Evolutionary conservation across 305 asterid species (phyloP).

Genomic region (Fraxinus sp.): DNA sequence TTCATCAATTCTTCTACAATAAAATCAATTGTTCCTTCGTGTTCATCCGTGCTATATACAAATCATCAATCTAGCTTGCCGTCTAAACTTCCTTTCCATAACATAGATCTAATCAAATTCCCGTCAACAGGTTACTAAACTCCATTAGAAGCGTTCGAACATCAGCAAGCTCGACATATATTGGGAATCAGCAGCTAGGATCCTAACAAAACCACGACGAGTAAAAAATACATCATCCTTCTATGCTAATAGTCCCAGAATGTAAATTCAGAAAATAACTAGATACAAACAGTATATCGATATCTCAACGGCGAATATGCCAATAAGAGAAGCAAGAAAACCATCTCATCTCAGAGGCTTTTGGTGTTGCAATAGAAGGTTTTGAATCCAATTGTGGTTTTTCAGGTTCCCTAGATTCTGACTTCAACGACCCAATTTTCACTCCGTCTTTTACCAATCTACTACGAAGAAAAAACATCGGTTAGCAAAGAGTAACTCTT

Average conservation of each 20-base stretch:
- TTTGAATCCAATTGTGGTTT: conserved; percentile 25
- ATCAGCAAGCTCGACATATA: too few relatives aligned
- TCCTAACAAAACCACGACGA: too few relatives aligned
- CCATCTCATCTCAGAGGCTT: conserved; percentile 38
- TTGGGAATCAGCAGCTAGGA: too few relatives aligned
- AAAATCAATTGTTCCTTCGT: too few relatives aligned
- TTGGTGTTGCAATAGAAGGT: conserved; percentile 24
- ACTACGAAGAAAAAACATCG: conserved; percentile 13
- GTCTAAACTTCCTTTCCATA: too few relatives aligned
- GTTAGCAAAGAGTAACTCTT: background rate
- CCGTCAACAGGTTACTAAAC: too few relatives aligned
- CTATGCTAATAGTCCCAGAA: background rate
- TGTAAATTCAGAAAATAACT: background rate
- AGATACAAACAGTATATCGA: background rate
- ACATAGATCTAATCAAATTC: too few relatives aligned
- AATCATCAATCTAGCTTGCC: too few relatives aligned
- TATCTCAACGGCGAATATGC: conserved; percentile 16
- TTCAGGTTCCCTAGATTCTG: conserved; percentile 38
- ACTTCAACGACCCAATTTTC: conserved; percentile 38
- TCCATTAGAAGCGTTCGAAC: too few relatives aligned
- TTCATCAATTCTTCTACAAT: too few relatives aligned
- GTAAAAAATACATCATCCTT: background rate
- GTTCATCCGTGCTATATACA: too few relatives aligned
- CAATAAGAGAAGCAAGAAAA: conserved; percentile 33
- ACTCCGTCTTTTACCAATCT: conserved; percentile 51